phyloP scores from a whole-genome alignment of 2,329 filamentous ascomycete genomes.

The Fusarium penzigii region DNA sequence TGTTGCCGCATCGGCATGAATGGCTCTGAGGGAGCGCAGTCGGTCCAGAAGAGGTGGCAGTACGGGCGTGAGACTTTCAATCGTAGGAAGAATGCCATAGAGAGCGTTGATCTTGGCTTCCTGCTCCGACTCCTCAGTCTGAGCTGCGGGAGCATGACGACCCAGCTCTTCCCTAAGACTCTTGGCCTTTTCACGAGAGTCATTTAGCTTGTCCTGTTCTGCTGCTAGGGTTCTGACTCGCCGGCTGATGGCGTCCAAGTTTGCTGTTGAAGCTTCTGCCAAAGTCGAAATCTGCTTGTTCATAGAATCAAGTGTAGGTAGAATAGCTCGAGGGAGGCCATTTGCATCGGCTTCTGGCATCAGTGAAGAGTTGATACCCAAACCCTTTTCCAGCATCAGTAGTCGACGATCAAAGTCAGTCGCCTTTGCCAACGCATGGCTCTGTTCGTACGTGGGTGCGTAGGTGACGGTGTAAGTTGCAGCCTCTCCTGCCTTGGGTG shows the following conservation, averaged over 20 bases:
- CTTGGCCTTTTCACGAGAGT: constrained; percentile 63
- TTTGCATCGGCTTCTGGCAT: constrained; percentile 62
- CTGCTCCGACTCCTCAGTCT: constrained; percentile 64
- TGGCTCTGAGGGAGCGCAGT: constrained; percentile 76
- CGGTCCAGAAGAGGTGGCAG: constrained; percentile 84
- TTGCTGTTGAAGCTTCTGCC: constrained; percentile 69
- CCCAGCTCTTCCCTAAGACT: constrained; percentile 60
- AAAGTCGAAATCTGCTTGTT: constrained; percentile 79
- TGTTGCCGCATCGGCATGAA: constrained; percentile 84
- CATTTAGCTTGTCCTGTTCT: constrained; percentile 72
- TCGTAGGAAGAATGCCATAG: constrained; percentile 84
- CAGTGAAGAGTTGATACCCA: constrained; percentile 74
- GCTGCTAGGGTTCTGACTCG: constrained; percentile 69
- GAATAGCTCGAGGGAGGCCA: constrained; percentile 65
- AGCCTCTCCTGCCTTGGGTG: constrained; percentile 25
- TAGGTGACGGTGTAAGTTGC: constrained; percentile 67
- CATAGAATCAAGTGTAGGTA: constrained; percentile 79
- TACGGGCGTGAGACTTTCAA: constrained; percentile 82
- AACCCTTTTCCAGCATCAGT: constrained; percentile 72
- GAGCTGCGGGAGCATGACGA: constrained; percentile 43
- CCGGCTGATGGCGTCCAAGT: constrained; percentile 70
- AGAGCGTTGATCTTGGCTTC: constrained; percentile 86
- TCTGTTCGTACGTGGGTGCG: constrained; percentile 64
- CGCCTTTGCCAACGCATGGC: constrained; percentile 73
- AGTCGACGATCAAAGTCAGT: constrained; percentile 87